Percentiles rank a stretch among this genome's conserved stretches.
phyloP scores from a whole-genome alignment of 2,329 filamentous ascomycete species.

The Neonectria punicea region DNA sequence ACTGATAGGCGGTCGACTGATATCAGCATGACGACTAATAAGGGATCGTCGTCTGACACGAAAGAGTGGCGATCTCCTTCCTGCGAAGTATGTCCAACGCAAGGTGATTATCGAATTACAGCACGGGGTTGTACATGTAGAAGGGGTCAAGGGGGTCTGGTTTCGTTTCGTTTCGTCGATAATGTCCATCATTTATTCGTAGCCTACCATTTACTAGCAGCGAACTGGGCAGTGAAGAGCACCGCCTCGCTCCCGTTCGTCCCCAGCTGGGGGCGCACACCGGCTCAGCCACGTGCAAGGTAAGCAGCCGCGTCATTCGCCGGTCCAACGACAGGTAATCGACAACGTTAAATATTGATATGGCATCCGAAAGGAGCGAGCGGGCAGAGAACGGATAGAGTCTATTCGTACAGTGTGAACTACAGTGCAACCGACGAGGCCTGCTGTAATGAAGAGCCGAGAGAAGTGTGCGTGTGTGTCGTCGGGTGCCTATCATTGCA shows the following conservation, averaged over 20 bases:
- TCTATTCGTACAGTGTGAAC: background rate
- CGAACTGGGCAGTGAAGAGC: background rate
- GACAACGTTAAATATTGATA: background rate
- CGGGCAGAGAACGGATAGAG: background rate
- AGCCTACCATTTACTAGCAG: background rate
- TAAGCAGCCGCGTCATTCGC: background rate
- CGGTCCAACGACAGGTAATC: background rate
- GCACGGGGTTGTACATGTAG: background rate
- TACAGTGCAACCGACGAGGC: background rate
- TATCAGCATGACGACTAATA: conserved; percentile 6
- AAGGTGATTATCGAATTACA: background rate
- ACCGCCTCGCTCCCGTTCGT: background rate
- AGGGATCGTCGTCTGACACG: conserved; percentile 1
- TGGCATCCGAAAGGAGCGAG: background rate
- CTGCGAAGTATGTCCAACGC: background rate
- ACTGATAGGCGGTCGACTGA: conserved; percentile 1
- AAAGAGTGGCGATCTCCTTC: background rate
- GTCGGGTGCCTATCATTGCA: background rate
- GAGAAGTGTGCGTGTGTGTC: background rate
- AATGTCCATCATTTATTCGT: background rate
- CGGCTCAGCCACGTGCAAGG: background rate
- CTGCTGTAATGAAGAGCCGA: background rate
- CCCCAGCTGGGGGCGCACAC: background rate
- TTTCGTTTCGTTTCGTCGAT: background rate
- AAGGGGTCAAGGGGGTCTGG: background rate